These are phyloP conservation scores for Paraconiothyrium sp. DNA, from an alignment of 2,329 filamentous ascomycete genomes.

Conservation along the genomic window DNA sequence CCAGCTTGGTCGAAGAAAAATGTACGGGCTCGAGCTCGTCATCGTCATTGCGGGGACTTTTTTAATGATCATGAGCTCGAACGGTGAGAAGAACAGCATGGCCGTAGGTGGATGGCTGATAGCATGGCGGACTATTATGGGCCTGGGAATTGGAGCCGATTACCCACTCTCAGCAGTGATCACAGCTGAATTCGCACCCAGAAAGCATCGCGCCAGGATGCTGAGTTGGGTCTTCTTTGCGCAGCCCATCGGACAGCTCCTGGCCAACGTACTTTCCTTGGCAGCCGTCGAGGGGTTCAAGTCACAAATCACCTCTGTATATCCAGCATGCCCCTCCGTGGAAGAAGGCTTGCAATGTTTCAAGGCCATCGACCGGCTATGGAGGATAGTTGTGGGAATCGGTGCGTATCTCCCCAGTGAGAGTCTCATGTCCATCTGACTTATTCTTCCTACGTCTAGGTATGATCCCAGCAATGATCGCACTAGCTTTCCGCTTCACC, in stretches of 20 bases:
- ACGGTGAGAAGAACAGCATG: conserved; percentile 47
- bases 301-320: conserved; percentile 31
- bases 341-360: conserved; percentile 34
- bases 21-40: conserved; percentile 53
- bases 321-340: conserved; percentile 23
- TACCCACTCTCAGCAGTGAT: conserved; percentile 52
- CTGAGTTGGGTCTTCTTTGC: conserved; percentile 54
- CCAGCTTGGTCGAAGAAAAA: conserved; percentile 47
- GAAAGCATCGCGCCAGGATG: conserved; percentile 51
- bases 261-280: conserved; percentile 42
- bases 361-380: conserved; percentile 50
- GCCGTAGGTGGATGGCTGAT: conserved; percentile 51
- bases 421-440: not conserved
- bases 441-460: conserved; percentile 17
- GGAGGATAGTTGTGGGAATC: conserved; percentile 53
- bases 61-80: conserved; percentile 51
- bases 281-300: conserved; percentile 39
- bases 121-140: conserved; percentile 53
- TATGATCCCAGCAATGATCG: conserved; percentile 49
- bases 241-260: conserved; percentile 52
- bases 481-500: conserved; percentile 51
- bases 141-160: conserved; percentile 51
- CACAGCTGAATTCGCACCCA: conserved; percentile 51
- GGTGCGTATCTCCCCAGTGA: conserved; percentile 18
- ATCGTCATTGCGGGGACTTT: conserved; percentile 54